A percentile compares a stretch with the other conserved stretches of the same genome.
Conservation (phyloP, 208 protist species). For the Trypanosoma boissoni region DNA sequence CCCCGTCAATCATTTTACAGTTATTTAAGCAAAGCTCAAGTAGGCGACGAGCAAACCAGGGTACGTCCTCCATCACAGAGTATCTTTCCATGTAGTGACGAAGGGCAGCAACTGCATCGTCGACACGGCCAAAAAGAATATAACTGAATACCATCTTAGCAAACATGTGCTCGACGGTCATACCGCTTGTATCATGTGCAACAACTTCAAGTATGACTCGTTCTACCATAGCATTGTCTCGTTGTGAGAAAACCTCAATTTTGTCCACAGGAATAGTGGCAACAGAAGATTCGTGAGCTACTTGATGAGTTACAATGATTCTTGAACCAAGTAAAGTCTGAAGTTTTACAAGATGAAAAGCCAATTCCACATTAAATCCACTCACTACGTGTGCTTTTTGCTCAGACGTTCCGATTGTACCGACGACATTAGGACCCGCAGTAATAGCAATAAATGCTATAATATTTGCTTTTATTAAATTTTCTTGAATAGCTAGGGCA, state of each 20-base stretch:
- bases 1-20: slow-evolving; percentile 25
- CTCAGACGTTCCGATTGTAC: slow-evolving; percentile 54
- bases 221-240: slow-evolving; percentile 24
- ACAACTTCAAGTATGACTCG: slow-evolving; percentile 40
- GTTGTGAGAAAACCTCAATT: slow-evolving; percentile 31
- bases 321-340: slow-evolving; percentile 27
- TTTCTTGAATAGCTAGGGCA: slow-evolving; percentile 43
- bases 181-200: slow-evolving; percentile 7
- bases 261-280: slow-evolving; percentile 45
- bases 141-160: slow-evolving; percentile 39
- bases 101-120: slow-evolving; percentile 26
- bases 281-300: slow-evolving; percentile 29
- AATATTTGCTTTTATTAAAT: slow-evolving; percentile 25
- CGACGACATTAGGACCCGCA: slow-evolving; percentile 36
- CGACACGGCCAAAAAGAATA: slow-evolving; percentile 34
- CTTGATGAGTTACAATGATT: slow-evolving; percentile 43
- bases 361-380: slow-evolving; percentile 38
- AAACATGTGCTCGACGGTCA: slow-evolving; percentile 23
- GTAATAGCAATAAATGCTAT: slow-evolving; percentile 40
- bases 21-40: slow-evolving; percentile 23
- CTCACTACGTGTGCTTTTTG: slow-evolving; percentile 51
- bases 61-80: slow-evolving; percentile 7
- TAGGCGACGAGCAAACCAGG: slow-evolving; percentile 37
- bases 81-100: slow-evolving; percentile 18
- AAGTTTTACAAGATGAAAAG: slow-evolving; percentile 28